Base-by-base conservation (phyloP, 2,329 filamentous ascomycete genomes). In the Sporothrix euskadiensis region DNA sequence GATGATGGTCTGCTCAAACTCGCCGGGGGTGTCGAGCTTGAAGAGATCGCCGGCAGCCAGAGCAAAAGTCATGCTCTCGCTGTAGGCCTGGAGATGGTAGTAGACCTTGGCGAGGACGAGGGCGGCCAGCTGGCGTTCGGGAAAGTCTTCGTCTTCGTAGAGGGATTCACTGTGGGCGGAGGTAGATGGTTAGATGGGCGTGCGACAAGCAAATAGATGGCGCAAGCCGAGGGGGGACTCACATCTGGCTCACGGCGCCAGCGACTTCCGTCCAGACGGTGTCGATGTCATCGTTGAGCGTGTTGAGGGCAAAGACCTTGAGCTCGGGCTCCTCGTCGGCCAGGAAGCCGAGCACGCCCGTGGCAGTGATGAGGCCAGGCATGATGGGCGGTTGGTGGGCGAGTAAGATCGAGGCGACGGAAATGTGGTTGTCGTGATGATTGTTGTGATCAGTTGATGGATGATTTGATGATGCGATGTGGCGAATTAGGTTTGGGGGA, bases 1-100 rank as follows among this genome's bases (percentile, higher is more conserved):
- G 82, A 98, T 94, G 84, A 99, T 98, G 73, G 96, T 99, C 85
- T 99, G 94, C 83, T 99, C 96, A 80, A 97, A 99, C 85, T 99
- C 96, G 83, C 94, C 92, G 71, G 93, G 91, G 72, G 91, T 88
- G 79, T 98, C 93, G 77, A 98, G 89, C 84, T 97, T 93, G 87
- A 99, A 98, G 69, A 97, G 90, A 81, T 98, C 93, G 75, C 96
- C 96, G 32, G 96, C 94, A 74, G 94, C 94, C 63, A 99, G 89
- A 76, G 96, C 96, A 83, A 99, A 98, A 71, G 93, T 92, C 95
- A 99, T 98, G 83, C 95, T 98, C 85, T 99, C 96, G 81, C 98
- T 96, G 86, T 99, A 99, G 82, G 96, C 96, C 84, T 98, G 94
- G 71, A 99, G 90, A 81, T 99, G 96, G 81, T 98, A 99, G 85